Percentiles rank a stretch among this genome's conserved stretches.
These are phyloP conservation scores for Coccinonectria pachysandricola DNA, from an alignment of 2,329 filamentous ascomycete genomes.

Conservation along the genomic window DNA sequence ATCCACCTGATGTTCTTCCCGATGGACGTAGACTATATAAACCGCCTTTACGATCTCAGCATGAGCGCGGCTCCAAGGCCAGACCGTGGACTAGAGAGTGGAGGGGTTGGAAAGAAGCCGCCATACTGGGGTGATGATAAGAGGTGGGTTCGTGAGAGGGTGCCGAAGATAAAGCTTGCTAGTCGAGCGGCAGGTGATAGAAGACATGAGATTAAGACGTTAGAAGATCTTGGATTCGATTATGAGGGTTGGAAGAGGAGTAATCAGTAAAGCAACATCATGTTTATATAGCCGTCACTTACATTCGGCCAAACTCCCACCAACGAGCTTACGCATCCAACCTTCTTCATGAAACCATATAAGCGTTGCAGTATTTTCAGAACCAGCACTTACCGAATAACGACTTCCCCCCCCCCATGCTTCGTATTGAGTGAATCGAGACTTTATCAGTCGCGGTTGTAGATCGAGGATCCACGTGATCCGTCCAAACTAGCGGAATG, in stretches of 20 bases:
- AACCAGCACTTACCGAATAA: too few species aligned
- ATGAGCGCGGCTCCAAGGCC: slow-evolving; percentile 21
- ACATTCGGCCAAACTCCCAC: too few species aligned
- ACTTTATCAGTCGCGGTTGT: too few species aligned
- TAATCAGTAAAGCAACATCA: slow-evolving; percentile 9
- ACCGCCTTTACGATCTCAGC: slow-evolving; percentile 42
- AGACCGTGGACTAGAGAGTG: slow-evolving; percentile 22
- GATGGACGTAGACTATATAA: slow-evolving; percentile 50
- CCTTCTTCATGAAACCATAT: too few species aligned
- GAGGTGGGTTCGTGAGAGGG: slow-evolving; percentile 28
- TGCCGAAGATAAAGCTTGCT: slow-evolving; percentile 32
- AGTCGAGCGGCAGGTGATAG: slow-evolving; percentile 25
- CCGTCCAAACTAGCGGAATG: too few species aligned
- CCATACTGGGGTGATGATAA: slow-evolving; percentile 31
- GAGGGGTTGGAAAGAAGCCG: slow-evolving; percentile 26
- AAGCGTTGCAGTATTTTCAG: too few species aligned
- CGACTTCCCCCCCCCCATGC: too few species aligned
- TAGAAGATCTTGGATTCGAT: slow-evolving; percentile 30
- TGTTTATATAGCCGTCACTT: too few species aligned
- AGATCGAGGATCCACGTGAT: too few species aligned
- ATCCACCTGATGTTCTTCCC: slow-evolving; percentile 37
- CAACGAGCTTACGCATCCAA: too few species aligned
- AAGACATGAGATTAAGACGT: slow-evolving; percentile 22
- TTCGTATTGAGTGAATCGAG: too few species aligned
- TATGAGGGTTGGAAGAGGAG: slow-evolving; percentile 22